These are phyloP conservation scores for Salix udensis DNA, from an alignment of 345 rosid species.

Conservation along the genomic window DNA sequence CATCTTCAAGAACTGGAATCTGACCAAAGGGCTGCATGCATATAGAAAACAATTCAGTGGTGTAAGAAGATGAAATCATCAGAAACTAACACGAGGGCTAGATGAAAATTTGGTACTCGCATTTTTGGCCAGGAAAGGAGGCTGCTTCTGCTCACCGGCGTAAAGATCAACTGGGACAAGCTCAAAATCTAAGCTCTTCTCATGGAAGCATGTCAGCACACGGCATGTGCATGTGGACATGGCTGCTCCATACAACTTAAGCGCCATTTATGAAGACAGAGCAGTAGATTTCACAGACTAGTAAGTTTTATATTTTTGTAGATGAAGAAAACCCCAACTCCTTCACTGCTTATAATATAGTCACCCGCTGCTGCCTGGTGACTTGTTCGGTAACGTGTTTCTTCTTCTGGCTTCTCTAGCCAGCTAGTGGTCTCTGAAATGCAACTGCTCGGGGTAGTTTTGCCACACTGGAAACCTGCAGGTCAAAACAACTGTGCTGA, in stretches of 20 bases:
- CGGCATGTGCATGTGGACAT: conserved; percentile 67
- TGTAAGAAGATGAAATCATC: neutral
- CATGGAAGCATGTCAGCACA: conserved; percentile 61
- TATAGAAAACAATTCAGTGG: neutral
- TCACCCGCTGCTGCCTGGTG: neutral
- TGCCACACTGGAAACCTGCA: neutral
- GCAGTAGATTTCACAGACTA: neutral
- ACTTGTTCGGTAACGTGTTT: neutral
- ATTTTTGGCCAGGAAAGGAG: conserved; percentile 57
- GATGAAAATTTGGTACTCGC: conserved; percentile 21
- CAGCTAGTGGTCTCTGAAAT: neutral
- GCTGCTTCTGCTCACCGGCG: conserved; percentile 58
- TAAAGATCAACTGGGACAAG: conserved; percentile 58
- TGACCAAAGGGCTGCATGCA: conserved; percentile 50
- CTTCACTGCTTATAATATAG: neutral
- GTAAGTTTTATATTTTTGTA: neutral
- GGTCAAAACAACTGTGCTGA: neutral
- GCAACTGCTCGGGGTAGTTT: neutral
- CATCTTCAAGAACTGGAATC: conserved; percentile 82
- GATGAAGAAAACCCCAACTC: neutral
- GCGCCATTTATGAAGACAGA: conserved; percentile 32
- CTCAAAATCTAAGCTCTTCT: conserved; percentile 67
- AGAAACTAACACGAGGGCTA: neutral
- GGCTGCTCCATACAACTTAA: conserved; percentile 63
- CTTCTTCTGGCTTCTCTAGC: neutral